These are phyloP conservation scores for Panicum virgatum DNA, from an alignment of 202 grass and related monocot genomes.

Conservation along the genomic window DNA sequence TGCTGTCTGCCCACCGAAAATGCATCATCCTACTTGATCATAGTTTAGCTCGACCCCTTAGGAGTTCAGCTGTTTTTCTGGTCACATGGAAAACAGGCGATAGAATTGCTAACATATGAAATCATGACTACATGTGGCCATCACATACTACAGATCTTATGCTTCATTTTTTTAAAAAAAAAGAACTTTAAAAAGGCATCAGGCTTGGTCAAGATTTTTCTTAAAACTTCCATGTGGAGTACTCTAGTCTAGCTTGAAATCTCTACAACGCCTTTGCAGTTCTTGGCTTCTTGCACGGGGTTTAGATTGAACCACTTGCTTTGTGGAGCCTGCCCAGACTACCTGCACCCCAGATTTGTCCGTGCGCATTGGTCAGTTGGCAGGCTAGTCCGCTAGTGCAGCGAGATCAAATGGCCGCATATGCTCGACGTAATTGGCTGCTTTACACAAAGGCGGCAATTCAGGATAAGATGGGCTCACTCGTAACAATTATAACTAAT, in stretches of 20 bases:
- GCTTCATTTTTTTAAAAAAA: not conserved
- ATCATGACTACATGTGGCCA: not conserved
- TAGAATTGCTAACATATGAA: not conserved
- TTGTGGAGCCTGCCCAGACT: not conserved
- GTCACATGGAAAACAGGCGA: not conserved
- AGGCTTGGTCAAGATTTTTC: not conserved
- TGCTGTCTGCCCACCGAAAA: no score
- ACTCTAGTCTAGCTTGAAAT: not conserved
- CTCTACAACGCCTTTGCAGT: not conserved
- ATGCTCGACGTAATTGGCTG: constrained; percentile 20
- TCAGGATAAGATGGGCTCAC: constrained; percentile 35
- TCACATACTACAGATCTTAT: not conserved
- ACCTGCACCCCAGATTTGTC: not conserved
- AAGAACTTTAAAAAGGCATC: not conserved
- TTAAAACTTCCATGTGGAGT: no score
- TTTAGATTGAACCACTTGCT: not conserved
- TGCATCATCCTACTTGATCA: no score
- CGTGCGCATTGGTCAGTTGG: not conserved
- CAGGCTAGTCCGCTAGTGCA: constrained; percentile 31
- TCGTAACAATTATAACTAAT: not conserved
- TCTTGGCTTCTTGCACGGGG: not conserved
- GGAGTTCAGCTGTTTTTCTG: not conserved
- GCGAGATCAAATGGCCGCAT: constrained; percentile 29
- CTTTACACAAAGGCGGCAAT: constrained; percentile 30
- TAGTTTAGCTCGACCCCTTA: not conserved